A percentile compares a stretch with the other conserved stretches of the same genome.
These are phyloP conservation scores for Purshia tridentata DNA, from an alignment of 306 rosid genomes.

Conservation along the genomic window DNA sequence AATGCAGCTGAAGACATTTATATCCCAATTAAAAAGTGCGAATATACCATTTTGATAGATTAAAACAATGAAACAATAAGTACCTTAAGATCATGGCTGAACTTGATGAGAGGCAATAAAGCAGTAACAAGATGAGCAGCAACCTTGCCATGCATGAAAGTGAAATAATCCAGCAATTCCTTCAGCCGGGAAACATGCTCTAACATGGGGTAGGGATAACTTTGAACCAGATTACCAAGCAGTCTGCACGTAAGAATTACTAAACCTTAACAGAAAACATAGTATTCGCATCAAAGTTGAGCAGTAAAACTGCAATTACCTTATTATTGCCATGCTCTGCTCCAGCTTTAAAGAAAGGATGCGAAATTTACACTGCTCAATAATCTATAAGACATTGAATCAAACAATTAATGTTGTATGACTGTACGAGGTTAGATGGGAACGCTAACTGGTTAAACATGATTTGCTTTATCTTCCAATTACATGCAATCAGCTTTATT, in stretches of 20 bases:
- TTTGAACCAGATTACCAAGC: conserved; percentile 30
- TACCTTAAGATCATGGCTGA: conserved; percentile 44
- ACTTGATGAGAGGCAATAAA: conserved; percentile 39
- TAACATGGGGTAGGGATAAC: conserved; percentile 31
- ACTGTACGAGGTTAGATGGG: not conserved
- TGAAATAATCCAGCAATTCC: conserved; percentile 43
- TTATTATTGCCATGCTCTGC: conserved; percentile 35
- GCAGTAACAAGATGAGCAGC: conserved; percentile 37
- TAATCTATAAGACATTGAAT: conserved; percentile 24
- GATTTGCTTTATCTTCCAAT: not conserved
- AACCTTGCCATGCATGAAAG: conserved; percentile 43
- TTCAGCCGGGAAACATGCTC: conserved; percentile 39
- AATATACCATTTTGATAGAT: not conserved
- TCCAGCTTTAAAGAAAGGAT: conserved; percentile 40
- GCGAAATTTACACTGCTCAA: conserved; percentile 45
- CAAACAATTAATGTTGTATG: not conserved
- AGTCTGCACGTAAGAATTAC: conserved; percentile 30
- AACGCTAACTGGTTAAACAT: not conserved
- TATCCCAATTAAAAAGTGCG: not conserved
- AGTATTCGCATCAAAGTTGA: not conserved
- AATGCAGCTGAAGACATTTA: not conserved
- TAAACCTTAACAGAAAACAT: not conserved
- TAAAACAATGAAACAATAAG: not conserved
- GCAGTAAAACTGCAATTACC: conserved; percentile 23
- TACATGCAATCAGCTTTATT: not conserved